Evolutionary conservation across 306 rosid genomes (phyloP), one percentile per base, ranked within the genome.

Genomic region (Malus orientalis): DNA sequence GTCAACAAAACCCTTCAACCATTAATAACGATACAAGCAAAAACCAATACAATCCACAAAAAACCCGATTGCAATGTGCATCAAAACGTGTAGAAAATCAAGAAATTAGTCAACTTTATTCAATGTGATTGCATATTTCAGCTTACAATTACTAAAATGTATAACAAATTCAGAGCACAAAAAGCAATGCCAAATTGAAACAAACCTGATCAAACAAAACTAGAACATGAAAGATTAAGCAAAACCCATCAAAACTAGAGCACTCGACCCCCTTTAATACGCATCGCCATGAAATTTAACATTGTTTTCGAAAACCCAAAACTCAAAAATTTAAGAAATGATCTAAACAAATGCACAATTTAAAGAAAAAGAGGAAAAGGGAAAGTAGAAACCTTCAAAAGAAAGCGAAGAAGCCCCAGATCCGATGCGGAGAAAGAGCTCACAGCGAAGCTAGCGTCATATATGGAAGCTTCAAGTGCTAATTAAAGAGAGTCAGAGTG

Each of bases 391-490:
- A 82, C 84, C 93, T 89, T 85, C 71, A 67, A 74, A 65, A 32
- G 78, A 76, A 84, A 84, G 69, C 61, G 87, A 87, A 81, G 79
- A 77, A 84, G 88, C 27, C 76, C 93, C 80, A 87, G 97, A 92
- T 92, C 96, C 93, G 80, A 92, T 81, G 87, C 61, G 45, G 78
- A 13, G 44, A 77, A 67, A 53, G 47, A 71, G 74, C 74, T 79
- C 14, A 59, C 76, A 79, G 63, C 77, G 77, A 81, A 68, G 79
- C 45, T 57, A 65, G 80, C 78, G 83, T 64, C 53, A 58, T 80
- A 69, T 55, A 64, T 16, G 82, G 82, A 73, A 72, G 71, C 10
- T 4, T 49, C 69, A 19, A 74, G 12, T 1, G 76, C 76, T 73
- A 73, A 73, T 59, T 59, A 1, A 40, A 73, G 68, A 25, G 27